These are phyloP conservation scores for Phytopythium montanum DNA, from an alignment of 352 stramenopile species.

Conservation along the genomic window DNA sequence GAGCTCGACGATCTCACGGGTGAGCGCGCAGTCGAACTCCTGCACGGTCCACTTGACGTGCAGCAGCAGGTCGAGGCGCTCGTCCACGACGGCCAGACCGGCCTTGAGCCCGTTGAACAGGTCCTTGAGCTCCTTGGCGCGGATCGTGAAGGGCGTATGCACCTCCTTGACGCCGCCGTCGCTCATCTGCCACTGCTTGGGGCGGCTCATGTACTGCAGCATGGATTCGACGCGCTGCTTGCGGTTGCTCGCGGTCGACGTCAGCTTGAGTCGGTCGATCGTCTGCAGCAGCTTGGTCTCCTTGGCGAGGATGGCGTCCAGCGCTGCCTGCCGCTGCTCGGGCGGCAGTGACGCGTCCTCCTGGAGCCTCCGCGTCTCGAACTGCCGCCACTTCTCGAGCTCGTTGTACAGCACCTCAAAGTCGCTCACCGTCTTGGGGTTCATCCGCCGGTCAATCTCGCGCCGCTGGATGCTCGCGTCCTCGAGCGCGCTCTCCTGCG, in stretches of 20 bases:
- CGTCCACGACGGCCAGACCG: constrained; percentile 60
- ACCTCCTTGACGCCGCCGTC: constrained; percentile 88
- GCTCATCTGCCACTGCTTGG: constrained; percentile 92
- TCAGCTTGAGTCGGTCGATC: constrained; percentile 88
- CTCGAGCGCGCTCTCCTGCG: constrained; percentile 43
- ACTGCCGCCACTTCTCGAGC: constrained; percentile 88
- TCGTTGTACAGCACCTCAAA: constrained; percentile 95
- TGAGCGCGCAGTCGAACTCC: constrained; percentile 90
- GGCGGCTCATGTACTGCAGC: constrained; percentile 84
- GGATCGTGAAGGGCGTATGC: constrained; percentile 86
- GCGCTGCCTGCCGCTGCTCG: constrained; percentile 31
- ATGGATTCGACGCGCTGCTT: constrained; percentile 86
- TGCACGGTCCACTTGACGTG: constrained; percentile 93
- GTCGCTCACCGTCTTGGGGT: constrained; percentile 76
- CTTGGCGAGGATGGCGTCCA: constrained; percentile 67
- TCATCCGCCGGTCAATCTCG: constrained; percentile 86
- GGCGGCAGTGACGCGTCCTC: constrained; percentile 28
- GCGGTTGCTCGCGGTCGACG: constrained; percentile 70
- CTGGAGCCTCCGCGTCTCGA: constrained; percentile 77
- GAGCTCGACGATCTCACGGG: constrained; percentile 88
- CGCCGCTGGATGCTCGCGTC: constrained; percentile 48
- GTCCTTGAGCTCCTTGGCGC: constrained; percentile 88
- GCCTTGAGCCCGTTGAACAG: constrained; percentile 79
- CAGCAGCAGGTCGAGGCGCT: constrained; percentile 88
- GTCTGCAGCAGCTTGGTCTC: constrained; percentile 86